Conservation (phyloP, 2,329 filamentous ascomycete genomes). For the Claviceps lovelessii region DNA sequence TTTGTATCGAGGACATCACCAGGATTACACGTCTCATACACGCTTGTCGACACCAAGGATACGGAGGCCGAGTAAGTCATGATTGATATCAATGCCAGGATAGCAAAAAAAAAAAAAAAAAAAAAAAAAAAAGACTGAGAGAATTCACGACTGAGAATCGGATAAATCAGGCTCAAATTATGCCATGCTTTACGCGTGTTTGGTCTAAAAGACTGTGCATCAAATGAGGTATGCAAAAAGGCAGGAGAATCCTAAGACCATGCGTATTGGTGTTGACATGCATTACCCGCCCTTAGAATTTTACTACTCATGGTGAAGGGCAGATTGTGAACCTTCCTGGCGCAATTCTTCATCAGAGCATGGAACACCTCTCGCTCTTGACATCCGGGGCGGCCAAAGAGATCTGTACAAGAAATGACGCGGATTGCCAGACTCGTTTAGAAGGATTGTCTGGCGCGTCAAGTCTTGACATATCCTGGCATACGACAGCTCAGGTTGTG, state of each 20-base stretch:
- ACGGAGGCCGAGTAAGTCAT: slow-evolving; percentile 12
- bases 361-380: slow-evolving; percentile 43
- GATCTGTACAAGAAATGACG: slow-evolving; percentile 33
- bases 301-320: slow-evolving; percentile 36
- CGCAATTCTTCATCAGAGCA: slow-evolving; percentile 44
- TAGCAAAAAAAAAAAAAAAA: neutral
- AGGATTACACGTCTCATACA: slow-evolving; percentile 70
- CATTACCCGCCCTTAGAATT: slow-evolving; percentile 33
- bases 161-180: slow-evolving; percentile 19
- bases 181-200: slow-evolving; percentile 49
- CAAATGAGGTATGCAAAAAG: slow-evolving; percentile 13
- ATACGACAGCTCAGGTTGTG: slow-evolving; percentile 49
- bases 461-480: slow-evolving; percentile 65
- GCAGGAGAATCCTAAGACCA: neutral
- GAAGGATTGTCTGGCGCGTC: slow-evolving; percentile 35
- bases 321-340: neutral
- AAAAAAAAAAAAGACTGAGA: neutral
- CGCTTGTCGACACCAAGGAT: slow-evolving; percentile 27
- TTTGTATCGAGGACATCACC: slow-evolving; percentile 62
- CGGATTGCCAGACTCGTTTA: slow-evolving; percentile 35
- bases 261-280: neutral
- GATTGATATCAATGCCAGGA: neutral
- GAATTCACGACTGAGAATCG: neutral
- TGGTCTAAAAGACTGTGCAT: slow-evolving; percentile 39
- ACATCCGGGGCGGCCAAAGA: slow-evolving; percentile 35